Evolutionary conservation across 2,329 filamentous ascomycete species (phyloP), one percentile per base, ranked within the genome.

Genomic region (Cercospora sp.): DNA sequence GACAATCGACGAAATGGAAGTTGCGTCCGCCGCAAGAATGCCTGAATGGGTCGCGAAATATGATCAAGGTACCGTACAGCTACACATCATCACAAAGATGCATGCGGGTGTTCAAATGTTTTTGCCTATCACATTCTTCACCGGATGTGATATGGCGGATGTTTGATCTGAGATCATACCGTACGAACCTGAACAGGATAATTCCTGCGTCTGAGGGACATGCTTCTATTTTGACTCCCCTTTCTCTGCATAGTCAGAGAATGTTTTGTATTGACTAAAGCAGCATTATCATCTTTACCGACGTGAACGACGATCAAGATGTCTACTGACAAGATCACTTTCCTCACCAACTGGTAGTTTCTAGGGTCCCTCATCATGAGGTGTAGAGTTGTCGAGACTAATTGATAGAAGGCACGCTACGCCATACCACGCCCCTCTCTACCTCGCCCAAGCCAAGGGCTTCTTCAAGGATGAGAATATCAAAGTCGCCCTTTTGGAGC

Each of bases 321-420:
- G 90, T 88, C 90, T 79, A 92, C 90, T 80, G 90, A 93, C 79
- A 93, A 93, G 88, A 92, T 93, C 77, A 93, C 90, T 63, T 93
- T 93, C 83, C 85, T 93, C 79, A 91, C 90, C 82, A 93, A 93
- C 85, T 93, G 91, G 91, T 92, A 87, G 60, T 5, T 51, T 5
- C 5, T 51, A 51, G 7, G 18, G 3, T 10, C 18, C n/a, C 45
- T 24, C 8, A 4, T 10, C 18, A 2, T 18, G 8, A 21, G 18
- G 45, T 24, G 21, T 24, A 16, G 49, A 3, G 4, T 7, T 26
- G 21, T 3, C 3, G 12, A 51, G 21, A 53, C 49, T 53, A 53
- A 53, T 16, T 7, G 49, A 28, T 28, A 26, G 13, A 58, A 92
- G 91, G 91, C 90, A 92, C 81, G 90, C 91, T 61, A 93, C 90